Evolutionary conservation across 73 alveolate species (phyloP).

Genomic region (Breviolum minutum): DNA sequence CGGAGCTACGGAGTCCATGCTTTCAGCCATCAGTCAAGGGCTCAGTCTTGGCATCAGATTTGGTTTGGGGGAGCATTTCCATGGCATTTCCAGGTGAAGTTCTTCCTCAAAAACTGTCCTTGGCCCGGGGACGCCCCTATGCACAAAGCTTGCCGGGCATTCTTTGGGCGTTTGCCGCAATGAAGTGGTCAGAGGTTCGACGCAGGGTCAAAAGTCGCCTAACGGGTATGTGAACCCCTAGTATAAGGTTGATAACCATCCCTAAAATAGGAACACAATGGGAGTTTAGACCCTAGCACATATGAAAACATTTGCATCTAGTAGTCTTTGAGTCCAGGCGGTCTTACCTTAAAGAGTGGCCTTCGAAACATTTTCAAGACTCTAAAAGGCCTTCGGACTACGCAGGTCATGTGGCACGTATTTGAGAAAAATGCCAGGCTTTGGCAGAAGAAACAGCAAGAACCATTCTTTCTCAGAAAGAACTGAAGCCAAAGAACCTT

Average conservation of each 20-base stretch:
- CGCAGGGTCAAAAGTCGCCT: too few species aligned
- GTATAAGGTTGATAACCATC: too few species aligned
- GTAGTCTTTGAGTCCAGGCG: too few species aligned
- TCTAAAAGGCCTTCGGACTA: background rate
- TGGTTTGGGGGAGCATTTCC: background rate
- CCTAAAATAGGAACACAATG: too few species aligned
- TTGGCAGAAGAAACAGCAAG: background rate
- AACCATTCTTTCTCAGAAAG: background rate
- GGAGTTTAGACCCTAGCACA: too few species aligned
- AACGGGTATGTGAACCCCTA: too few species aligned
- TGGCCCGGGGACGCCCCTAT: background rate
- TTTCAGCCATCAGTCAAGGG: background rate
- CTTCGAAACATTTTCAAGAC: too few species aligned
- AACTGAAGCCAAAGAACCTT: background rate
- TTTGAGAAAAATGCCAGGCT: background rate
- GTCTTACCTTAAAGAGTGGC: too few species aligned
- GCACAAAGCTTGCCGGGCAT: conserved; percentile 39
- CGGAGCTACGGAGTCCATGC: background rate
- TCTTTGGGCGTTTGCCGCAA: conserved; percentile 31
- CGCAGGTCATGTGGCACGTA: background rate
- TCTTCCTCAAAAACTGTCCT: background rate
- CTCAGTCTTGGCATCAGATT: background rate
- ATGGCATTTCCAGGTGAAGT: background rate
- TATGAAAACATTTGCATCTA: background rate
- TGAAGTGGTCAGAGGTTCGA: background rate